Evolutionary conservation across 805 yeast species (phyloP), one percentile per base, ranked within the genome.

Genomic region (Limtongia smithiae): DNA sequence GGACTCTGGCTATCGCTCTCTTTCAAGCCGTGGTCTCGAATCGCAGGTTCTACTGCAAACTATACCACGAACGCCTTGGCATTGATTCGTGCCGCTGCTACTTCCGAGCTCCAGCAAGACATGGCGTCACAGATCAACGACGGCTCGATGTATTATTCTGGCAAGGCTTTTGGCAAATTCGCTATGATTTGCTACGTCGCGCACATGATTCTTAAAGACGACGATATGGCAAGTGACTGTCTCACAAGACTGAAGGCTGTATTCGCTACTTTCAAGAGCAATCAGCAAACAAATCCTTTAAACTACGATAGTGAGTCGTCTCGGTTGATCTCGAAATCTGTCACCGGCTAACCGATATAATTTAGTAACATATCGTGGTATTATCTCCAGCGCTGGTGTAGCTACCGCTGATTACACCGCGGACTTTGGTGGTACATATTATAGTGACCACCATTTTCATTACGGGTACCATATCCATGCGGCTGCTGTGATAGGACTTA

Each of bases 121-220:
- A 74, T 83, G 31, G 67, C 68, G 2, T 76, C 74, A 18, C 77
- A 75, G 65, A 76, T 83, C n/a, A 71, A 83, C 60, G 71, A 83
- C 15, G 88, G 87, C 55, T 87, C 96, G 0, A 90, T 90, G 85
- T 91, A 91, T 68, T 82, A 87, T 18, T 78, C 95, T 1, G 98
- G 97, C 9, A 91, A 93, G 65, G 75, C 80, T 21, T 69, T 90
- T 43, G 96, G 90, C 59, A 93, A 90, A 68, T 91, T 85, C 68
- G 96, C 97, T 0, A 85, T 85, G 73, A 76, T 93, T 47, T 72
- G 87, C 6, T 84, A 83, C 54, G 87, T 82, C 8, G 80, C 83
- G 31, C 80, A 83, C 48, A 81, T 74, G 55, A 74, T 91, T 15
- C 65, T 91, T 37, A 64, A 77, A 14, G 83, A 90, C 62, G 62